These are phyloP conservation scores for Microsporum canis DNA, from an alignment of 2,329 filamentous ascomycete species.

Conservation along the genomic window DNA sequence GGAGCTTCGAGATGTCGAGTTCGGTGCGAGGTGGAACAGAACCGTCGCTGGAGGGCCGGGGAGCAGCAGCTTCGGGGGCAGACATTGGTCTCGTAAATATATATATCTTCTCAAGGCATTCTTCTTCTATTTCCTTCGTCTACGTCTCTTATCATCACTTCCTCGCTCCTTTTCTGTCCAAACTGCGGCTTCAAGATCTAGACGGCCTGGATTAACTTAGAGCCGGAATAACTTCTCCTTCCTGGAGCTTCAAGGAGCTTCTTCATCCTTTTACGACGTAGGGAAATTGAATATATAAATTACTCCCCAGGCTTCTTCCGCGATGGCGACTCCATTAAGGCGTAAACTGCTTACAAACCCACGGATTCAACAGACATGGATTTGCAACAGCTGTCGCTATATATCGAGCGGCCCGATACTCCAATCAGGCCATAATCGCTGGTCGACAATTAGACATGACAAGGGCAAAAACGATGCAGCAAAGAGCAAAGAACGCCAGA, in stretches of 20 bases:
- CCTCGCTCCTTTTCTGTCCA: background rate
- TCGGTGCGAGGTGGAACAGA: constrained; percentile 40
- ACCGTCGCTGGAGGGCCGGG: constrained; percentile 26
- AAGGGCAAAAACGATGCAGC: constrained; percentile 71
- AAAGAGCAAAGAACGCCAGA: constrained; percentile 59
- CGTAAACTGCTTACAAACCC: background rate
- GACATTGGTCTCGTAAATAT: constrained; percentile 25
- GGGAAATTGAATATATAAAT: background rate
- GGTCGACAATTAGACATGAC: constrained; percentile 93
- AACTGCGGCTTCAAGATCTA: background rate
- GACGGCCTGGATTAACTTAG: background rate
- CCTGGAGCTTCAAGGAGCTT: background rate
- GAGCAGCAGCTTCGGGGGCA: constrained; percentile 23
- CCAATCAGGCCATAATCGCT: constrained; percentile 72
- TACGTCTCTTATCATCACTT: background rate
- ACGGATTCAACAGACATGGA: constrained; percentile 8
- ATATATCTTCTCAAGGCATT: background rate
- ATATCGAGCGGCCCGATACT: constrained; percentile 38
- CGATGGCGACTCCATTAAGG: background rate
- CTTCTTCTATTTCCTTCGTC: background rate
- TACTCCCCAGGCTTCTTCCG: background rate
- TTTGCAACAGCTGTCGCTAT: constrained; percentile 29
- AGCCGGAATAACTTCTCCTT: background rate
- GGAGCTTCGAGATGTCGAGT: constrained; percentile 81
- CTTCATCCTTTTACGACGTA: background rate